phyloP scores from a whole-genome alignment of 2,329 filamentous ascomycete genomes.

The Aureobasidium namibiae region DNA sequence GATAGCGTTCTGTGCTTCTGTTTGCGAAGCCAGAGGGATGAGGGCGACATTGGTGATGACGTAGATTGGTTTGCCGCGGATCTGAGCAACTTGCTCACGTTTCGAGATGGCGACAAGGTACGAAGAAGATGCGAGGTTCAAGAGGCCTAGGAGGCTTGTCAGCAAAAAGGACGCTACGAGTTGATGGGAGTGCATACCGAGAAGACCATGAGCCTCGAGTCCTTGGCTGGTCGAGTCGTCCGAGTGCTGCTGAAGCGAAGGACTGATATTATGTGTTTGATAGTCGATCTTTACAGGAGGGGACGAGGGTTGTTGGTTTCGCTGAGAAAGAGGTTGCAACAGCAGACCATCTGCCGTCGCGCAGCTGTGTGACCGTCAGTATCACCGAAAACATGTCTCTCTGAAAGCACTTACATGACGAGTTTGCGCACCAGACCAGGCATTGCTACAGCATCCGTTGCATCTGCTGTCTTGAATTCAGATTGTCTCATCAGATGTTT shows the following conservation, averaged over 20 bases:
- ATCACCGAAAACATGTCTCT: background rate
- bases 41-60: slow-evolving; percentile 81
- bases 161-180: background rate
- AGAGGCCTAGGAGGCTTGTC: slow-evolving; percentile 55
- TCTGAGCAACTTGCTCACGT: slow-evolving; percentile 80
- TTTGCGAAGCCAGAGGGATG: slow-evolving; percentile 74
- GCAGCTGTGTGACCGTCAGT: slow-evolving; percentile 17
- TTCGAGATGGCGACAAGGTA: slow-evolving; percentile 83
- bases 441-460: slow-evolving; percentile 42
- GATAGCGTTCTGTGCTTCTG: slow-evolving; percentile 67
- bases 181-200: slow-evolving; percentile 39
- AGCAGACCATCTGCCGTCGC: slow-evolving; percentile 77
- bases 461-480: background rate
- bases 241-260: slow-evolving; percentile 34
- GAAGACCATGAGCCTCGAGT: slow-evolving; percentile 44
- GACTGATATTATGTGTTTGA: slow-evolving; percentile 45
- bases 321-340: slow-evolving; percentile 59
- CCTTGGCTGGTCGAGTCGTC: slow-evolving; percentile 30
- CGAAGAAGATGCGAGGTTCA: slow-evolving; percentile 66
- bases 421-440: slow-evolving; percentile 71
- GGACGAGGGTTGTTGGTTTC: slow-evolving; percentile 40
- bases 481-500: background rate
- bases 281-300: slow-evolving; percentile 64
- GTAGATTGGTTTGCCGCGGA: slow-evolving; percentile 75
- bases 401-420: slow-evolving; percentile 46